Conservation (phyloP, 768 basidiomycete species). For the Kwoniella mangroviensis region DNA sequence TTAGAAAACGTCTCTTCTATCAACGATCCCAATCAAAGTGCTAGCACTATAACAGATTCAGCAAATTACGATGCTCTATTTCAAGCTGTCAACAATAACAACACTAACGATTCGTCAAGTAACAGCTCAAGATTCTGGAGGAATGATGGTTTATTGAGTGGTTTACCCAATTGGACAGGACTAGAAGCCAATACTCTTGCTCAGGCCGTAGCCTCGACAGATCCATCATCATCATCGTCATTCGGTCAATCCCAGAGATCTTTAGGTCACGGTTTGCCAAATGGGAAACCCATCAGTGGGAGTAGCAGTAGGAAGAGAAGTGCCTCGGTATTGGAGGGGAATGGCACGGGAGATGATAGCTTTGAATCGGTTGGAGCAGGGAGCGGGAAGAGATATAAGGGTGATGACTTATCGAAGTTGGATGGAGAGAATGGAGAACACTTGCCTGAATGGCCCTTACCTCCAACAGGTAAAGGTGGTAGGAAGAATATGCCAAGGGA, state of each 20-base stretch:
- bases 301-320: conserved; percentile 12
- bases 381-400: conserved; percentile 10
- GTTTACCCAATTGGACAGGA: conserved; percentile 12
- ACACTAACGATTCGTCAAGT: neutral
- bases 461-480: conserved; percentile 29
- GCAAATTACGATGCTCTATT: conserved; percentile 22
- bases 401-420: neutral
- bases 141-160: conserved; percentile 9
- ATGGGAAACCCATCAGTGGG: conserved; percentile 1
- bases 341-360: conserved; percentile 17
- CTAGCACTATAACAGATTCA: neutral
- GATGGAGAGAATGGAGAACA: conserved; percentile 6
- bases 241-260: conserved; percentile 1
- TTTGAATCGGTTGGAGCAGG: neutral
- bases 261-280: conserved; percentile 21
- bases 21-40: neutral
- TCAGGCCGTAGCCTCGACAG: conserved; percentile 15
- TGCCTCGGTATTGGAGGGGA: conserved; percentile 5
- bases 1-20: conserved; percentile 22
- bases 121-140: conserved; percentile 16
- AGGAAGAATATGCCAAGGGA: conserved; percentile 40
- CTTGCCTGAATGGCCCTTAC: conserved; percentile 31
- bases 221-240: conserved; percentile 7
- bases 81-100: conserved; percentile 16
- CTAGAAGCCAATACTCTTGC: conserved; percentile 19